A percentile compares a stretch with the other conserved stretches of the same genome.
Evolutionary conservation across 352 stramenopile species (phyloP).

Genomic region (Aphanomyces astaci): DNA sequence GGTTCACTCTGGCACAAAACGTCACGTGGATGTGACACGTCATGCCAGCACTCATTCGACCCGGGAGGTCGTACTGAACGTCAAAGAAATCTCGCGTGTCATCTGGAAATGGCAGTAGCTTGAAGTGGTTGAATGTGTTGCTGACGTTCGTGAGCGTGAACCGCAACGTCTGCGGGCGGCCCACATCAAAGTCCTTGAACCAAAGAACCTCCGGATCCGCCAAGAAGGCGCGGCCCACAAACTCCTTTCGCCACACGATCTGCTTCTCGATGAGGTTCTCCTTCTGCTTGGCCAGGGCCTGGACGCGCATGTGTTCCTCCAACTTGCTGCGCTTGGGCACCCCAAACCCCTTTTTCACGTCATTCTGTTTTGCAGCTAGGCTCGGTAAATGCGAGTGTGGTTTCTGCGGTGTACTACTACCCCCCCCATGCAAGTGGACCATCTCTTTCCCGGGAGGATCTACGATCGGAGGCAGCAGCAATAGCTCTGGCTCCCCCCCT

Average conservation of each 20-base stretch:
- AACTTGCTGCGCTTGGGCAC: constrained; percentile 48
- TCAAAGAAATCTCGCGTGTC: constrained; percentile 79
- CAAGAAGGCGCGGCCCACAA: constrained; percentile 72
- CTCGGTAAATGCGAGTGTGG: background rate
- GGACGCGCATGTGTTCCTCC: constrained; percentile 47
- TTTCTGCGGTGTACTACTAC: constrained; percentile 14
- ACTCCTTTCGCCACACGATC: constrained; percentile 73
- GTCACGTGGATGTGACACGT: constrained; percentile 57
- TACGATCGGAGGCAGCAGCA: constrained; percentile 1
- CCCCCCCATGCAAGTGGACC: constrained; percentile 23
- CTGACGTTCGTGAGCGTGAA: constrained; percentile 88
- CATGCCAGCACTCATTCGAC: constrained; percentile 86
- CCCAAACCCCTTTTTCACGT: constrained; percentile 31
- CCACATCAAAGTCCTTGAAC: constrained; percentile 89
- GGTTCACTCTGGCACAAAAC: constrained; percentile 50
- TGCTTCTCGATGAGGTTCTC: constrained; percentile 50
- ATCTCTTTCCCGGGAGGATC: constrained; percentile 28
- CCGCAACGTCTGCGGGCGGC: constrained; percentile 38
- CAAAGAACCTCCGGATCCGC: constrained; percentile 62
- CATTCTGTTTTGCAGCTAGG: background rate
- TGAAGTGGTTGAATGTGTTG: constrained; percentile 89
- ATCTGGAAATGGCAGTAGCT: constrained; percentile 64
- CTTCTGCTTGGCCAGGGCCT: constrained; percentile 46
- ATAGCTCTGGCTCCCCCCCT: constrained; percentile 17
- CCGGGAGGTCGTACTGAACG: constrained; percentile 78